phyloP scores from a whole-genome alignment of 345 rosid genomes.

The Cardamine occulta region DNA sequence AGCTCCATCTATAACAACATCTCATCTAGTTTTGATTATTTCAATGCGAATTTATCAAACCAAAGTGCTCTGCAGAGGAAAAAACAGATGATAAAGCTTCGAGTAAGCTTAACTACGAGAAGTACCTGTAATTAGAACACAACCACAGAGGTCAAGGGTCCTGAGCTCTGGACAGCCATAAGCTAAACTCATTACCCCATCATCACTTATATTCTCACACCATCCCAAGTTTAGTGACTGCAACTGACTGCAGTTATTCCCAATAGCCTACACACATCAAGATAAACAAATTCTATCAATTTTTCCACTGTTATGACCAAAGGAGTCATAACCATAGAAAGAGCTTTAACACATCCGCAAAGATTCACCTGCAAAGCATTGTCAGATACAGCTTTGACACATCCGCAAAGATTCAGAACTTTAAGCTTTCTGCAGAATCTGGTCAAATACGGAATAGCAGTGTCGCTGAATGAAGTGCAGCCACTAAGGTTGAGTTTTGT shows the following conservation, averaged over 20 bases:
- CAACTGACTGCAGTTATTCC: constrained; percentile 70
- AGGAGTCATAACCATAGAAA: background rate
- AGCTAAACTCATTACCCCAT: constrained; percentile 85
- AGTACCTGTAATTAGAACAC: constrained; percentile 82
- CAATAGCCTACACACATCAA: constrained; percentile 69
- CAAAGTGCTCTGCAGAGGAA: background rate
- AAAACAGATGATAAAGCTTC: background rate
- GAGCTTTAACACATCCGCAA: background rate
- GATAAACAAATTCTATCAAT: background rate
- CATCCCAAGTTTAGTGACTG: constrained; percentile 89
- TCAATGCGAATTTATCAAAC: background rate
- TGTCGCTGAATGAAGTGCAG: constrained; percentile 74
- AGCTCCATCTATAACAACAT: background rate
- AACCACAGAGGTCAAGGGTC: constrained; percentile 81
- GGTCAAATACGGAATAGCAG: constrained; percentile 63
- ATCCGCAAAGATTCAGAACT: constrained; percentile 86
- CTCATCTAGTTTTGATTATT: background rate
- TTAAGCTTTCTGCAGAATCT: constrained; percentile 65
- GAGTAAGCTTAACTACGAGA: background rate
- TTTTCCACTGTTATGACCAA: background rate
- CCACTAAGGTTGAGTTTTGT: constrained; percentile 91
- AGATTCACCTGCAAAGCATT: constrained; percentile 69
- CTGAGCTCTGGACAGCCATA: constrained; percentile 88
- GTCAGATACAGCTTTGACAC: constrained; percentile 82
- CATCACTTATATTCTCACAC: constrained; percentile 90